Percentiles rank a stretch among this genome's conserved stretches.
Evolutionary conservation across 768 basidiomycete genomes (phyloP).

Genomic region (Ramaria sp.): DNA sequence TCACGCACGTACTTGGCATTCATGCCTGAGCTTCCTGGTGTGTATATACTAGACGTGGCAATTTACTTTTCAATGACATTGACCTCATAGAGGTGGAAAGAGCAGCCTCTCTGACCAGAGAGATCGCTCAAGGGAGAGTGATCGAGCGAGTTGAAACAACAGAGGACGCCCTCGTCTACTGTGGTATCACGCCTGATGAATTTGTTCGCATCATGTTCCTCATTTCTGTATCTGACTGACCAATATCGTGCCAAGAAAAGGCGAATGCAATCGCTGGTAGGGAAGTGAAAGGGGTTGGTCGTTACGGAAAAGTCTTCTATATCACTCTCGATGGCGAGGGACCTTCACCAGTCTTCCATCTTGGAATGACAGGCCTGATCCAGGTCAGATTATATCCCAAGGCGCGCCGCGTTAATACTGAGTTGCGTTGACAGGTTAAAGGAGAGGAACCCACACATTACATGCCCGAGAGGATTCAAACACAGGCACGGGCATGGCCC

Average conservation of each 20-base stretch:
- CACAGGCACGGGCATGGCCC: slow-evolving; percentile 43
- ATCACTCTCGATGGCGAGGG: slow-evolving; percentile 52
- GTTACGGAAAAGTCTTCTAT: slow-evolving; percentile 65
- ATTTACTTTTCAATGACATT: not conserved
- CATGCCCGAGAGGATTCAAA: slow-evolving; percentile 29
- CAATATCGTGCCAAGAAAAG: slow-evolving; percentile 23
- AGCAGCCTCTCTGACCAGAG: slow-evolving; percentile 45
- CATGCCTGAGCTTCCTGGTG: slow-evolving; percentile 53
- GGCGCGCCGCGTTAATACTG: not conserved
- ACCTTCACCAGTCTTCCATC: slow-evolving; percentile 59
- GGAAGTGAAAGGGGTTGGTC: slow-evolving; percentile 32
- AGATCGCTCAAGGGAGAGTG: slow-evolving; percentile 39
- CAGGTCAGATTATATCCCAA: slow-evolving; percentile 30
- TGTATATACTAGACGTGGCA: not conserved
- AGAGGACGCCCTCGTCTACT: slow-evolving; percentile 55
- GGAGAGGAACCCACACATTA: slow-evolving; percentile 41
- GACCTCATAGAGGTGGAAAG: slow-evolving; percentile 53
- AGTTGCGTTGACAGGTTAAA: slow-evolving; percentile 29
- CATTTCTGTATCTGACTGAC: slow-evolving; percentile 5
- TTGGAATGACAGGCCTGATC: slow-evolving; percentile 83
- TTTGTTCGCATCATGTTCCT: slow-evolving; percentile 41
- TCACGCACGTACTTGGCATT: not conserved
- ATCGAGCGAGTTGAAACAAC: slow-evolving; percentile 47
- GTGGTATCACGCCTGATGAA: slow-evolving; percentile 40
- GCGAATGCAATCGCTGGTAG: slow-evolving; percentile 43